Percentiles rank a stretch among this genome's conserved stretches.
phyloP scores from a whole-genome alignment of 2,329 filamentous ascomycete genomes.

The Colletotrichum limetticola region DNA sequence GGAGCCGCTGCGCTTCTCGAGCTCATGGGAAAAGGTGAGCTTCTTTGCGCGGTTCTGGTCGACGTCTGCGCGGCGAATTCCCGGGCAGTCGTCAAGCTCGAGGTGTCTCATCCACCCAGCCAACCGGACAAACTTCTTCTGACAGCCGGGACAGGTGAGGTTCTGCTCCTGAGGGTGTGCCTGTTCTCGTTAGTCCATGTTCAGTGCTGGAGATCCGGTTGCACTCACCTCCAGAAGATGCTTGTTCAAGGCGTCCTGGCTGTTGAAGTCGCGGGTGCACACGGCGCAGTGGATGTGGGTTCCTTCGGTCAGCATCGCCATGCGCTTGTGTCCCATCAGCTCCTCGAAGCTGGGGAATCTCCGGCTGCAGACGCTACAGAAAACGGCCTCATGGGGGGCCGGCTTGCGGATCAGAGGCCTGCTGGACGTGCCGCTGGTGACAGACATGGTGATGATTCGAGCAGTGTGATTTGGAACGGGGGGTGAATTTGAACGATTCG shows the following conservation, averaged over 20 bases:
- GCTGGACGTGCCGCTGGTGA: not conserved
- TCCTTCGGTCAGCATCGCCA: constrained; percentile 40
- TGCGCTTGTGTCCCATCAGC: constrained; percentile 40
- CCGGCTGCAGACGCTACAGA: constrained; percentile 3
- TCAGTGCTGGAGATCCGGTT: not conserved
- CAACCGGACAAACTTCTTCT: constrained; percentile 48
- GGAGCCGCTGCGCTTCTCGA: constrained; percentile 38
- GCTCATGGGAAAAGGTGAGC: constrained; percentile 46
- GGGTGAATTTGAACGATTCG: no score
- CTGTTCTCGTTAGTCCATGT: constrained; percentile 39
- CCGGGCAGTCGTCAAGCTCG: constrained; percentile 52
- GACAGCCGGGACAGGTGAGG: constrained; percentile 60
- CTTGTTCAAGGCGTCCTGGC: constrained; percentile 48
- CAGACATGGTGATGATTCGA: not conserved
- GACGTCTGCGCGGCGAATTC: constrained; percentile 47
- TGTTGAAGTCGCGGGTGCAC: constrained; percentile 49
- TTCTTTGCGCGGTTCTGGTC: constrained; percentile 49
- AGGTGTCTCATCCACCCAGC: constrained; percentile 56
- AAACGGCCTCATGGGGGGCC: constrained; percentile 10
- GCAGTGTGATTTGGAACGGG: not conserved
- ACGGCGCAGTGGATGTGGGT: constrained; percentile 50
- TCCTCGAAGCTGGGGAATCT: constrained; percentile 3
- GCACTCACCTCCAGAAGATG: constrained; percentile 39
- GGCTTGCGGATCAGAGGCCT: not conserved
- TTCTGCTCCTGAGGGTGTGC: constrained; percentile 51